Percentiles rank a stretch among this genome's conserved stretches.
Evolutionary conservation across 768 basidiomycete genomes (phyloP).

Genomic region (Hericium erinaceus): DNA sequence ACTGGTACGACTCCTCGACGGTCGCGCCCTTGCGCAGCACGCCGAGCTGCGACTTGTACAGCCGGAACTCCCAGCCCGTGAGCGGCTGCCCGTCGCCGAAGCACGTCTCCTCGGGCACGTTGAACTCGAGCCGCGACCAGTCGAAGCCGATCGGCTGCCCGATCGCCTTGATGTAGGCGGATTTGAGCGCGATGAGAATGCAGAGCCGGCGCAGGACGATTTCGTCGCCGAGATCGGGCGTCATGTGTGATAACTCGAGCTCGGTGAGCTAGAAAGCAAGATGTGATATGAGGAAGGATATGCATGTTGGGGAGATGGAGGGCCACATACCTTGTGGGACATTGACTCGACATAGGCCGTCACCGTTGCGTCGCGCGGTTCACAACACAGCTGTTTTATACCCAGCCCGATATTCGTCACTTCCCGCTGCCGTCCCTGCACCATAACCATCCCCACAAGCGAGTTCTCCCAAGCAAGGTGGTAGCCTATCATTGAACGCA

Average conservation of each 20-base stretch:
- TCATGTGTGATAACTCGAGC: slow-evolving; percentile 44
- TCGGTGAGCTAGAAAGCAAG: slow-evolving; percentile 34
- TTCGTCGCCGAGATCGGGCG: slow-evolving; percentile 46
- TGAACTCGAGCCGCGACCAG: slow-evolving; percentile 74
- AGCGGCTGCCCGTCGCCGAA: slow-evolving; percentile 61
- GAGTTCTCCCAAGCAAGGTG: slow-evolving; percentile 61
- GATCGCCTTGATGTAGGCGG: slow-evolving; percentile 77
- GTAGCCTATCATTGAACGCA: slow-evolving; percentile 74
- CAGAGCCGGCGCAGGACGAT: slow-evolving; percentile 64
- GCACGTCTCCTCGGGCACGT: slow-evolving; percentile 54
- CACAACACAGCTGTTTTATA: slow-evolving; percentile 56
- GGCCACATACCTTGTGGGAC: slow-evolving; percentile 56
- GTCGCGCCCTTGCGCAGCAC: slow-evolving; percentile 49
- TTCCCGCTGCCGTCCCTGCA: slow-evolving; percentile 63
- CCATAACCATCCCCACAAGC: slow-evolving; percentile 78
- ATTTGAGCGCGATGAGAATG: slow-evolving; percentile 71
- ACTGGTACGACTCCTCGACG: slow-evolving; percentile 63
- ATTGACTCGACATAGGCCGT: slow-evolving; percentile 62
- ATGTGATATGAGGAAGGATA: background rate
- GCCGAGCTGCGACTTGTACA: slow-evolving; percentile 67
- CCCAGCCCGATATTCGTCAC: slow-evolving; percentile 81
- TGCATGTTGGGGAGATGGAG: background rate
- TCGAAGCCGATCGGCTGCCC: slow-evolving; percentile 78
- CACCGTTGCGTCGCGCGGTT: slow-evolving; percentile 50
- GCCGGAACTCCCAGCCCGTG: slow-evolving; percentile 79